These are phyloP conservation scores for Mycena rosella DNA, from an alignment of 768 basidiomycete genomes.

Conservation along the genomic window DNA sequence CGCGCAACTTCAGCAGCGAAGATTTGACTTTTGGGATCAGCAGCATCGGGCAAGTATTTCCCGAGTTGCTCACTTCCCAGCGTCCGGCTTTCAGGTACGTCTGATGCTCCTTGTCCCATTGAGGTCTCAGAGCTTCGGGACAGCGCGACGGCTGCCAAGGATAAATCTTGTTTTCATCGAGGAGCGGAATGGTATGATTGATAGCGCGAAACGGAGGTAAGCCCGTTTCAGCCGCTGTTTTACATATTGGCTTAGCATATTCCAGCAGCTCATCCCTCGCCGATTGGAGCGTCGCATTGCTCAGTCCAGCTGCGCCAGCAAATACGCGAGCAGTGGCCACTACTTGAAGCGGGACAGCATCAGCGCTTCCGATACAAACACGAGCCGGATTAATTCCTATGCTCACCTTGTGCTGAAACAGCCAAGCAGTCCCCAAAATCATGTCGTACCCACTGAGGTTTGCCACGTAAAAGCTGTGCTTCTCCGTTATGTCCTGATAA, in stretches of 20 bases:
- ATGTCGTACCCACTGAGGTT: constrained; percentile 46
- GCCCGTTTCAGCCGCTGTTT: constrained; percentile 34
- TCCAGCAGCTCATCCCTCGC: neutral
- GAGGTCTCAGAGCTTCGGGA: constrained; percentile 29
- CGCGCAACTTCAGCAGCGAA: neutral
- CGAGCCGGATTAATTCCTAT: constrained; percentile 35
- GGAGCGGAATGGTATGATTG: constrained; percentile 43
- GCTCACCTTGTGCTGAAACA: constrained; percentile 40
- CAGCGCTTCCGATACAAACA: constrained; percentile 29
- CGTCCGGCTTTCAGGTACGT: neutral
- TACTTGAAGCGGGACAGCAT: constrained; percentile 25
- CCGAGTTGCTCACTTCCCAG: neutral
- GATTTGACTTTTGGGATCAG: constrained; percentile 1
- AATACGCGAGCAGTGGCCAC: constrained; percentile 4
- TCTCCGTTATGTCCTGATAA: constrained; percentile 29
- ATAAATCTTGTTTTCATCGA: constrained; percentile 41
- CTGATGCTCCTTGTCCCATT: neutral
- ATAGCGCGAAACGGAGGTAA: constrained; percentile 43
- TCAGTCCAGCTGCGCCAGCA: neutral
- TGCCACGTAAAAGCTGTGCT: constrained; percentile 39
- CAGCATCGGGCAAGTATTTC: neutral
- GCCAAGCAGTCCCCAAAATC: constrained; percentile 42
- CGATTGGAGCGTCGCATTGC: neutral
- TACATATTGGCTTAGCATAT: constrained; percentile 22
- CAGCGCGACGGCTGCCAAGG: constrained; percentile 42